phyloP scores from a whole-genome alignment of 192 early-diverging fungal genomes.

The Coemansia sp. region DNA sequence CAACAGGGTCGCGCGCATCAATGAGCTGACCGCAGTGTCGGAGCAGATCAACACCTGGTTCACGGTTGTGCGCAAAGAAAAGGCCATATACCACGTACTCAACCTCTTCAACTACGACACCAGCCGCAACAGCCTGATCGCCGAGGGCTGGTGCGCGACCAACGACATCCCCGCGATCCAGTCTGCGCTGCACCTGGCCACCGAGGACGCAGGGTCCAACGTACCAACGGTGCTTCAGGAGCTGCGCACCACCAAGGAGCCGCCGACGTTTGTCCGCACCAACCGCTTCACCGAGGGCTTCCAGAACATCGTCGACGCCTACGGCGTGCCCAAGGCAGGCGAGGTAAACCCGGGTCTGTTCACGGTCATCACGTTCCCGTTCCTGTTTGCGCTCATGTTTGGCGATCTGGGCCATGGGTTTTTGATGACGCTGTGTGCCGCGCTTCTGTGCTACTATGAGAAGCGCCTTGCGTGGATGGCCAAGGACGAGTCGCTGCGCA shows the following conservation, averaged over 20 bases:
- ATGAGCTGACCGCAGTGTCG: conserved; percentile 81
- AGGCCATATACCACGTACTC: conserved; percentile 95
- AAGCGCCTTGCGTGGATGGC: conserved; percentile 70
- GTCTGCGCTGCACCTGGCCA: conserved; percentile 78
- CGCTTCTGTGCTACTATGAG: conserved; percentile 79
- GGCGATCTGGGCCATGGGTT: conserved; percentile 97
- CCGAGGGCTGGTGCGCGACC: conserved; percentile 97
- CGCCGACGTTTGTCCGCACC: conserved; percentile 91
- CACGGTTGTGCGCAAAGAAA: conserved; percentile 92
- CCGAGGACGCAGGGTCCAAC: conserved; percentile 83
- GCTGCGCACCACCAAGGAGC: conserved; percentile 77
- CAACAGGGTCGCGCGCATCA: conserved; percentile 76
- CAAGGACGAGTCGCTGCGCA: conserved; percentile 73
- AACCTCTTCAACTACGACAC: conserved; percentile 95
- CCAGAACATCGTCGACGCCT: conserved; percentile 96
- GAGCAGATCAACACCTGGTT: conserved; percentile 87
- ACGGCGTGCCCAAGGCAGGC: conserved; percentile 91
- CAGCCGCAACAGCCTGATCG: conserved; percentile 90
- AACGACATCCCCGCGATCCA: conserved; percentile 79
- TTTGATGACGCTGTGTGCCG: conserved; percentile 72
- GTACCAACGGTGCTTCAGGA: conserved; percentile 87
- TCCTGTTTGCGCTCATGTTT: conserved; percentile 99
- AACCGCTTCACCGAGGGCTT: conserved; percentile 98
- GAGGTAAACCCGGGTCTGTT: conserved; percentile 99
- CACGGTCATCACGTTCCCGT: conserved; percentile 97